Conservation (phyloP, 352 stramenopile genomes). For the Phytophthora quininea region DNA sequence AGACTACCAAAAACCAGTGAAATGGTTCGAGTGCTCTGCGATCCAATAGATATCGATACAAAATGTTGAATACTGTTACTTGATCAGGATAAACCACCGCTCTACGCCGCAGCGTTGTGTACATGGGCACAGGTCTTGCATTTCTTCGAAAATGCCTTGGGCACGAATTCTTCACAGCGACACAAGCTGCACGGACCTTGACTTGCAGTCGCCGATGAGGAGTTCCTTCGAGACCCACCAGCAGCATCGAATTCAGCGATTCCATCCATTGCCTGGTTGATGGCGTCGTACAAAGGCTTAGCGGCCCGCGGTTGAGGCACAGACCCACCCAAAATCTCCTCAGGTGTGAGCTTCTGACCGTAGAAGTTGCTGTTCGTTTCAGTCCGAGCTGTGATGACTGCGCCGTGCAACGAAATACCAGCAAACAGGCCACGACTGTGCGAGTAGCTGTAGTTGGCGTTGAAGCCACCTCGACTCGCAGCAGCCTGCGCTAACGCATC, state of each 20-base stretch:
- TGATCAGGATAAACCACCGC: constrained; percentile 17
- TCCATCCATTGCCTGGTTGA: constrained; percentile 70
- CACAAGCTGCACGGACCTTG: constrained; percentile 55
- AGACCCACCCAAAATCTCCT: constrained; percentile 73
- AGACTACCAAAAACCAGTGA: constrained; percentile 37
- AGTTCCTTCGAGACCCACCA: constrained; percentile 13
- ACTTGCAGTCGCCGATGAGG: constrained; percentile 17
- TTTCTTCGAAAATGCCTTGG: constrained; percentile 78
- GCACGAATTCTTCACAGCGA: constrained; percentile 57
- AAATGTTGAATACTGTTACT: constrained; percentile 22
- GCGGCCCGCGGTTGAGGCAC: constrained; percentile 65
- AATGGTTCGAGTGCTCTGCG: constrained; percentile 45
- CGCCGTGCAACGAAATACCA: constrained; percentile 93
- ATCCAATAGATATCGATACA: neutral
- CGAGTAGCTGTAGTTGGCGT: constrained; percentile 95
- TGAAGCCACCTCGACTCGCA: constrained; percentile 70
- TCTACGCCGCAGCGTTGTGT: constrained; percentile 41
- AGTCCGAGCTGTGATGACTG: constrained; percentile 88
- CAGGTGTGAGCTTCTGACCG: constrained; percentile 79
- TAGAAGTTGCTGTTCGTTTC: constrained; percentile 97
- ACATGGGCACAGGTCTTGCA: constrained; percentile 75
- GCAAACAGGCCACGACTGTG: constrained; percentile 93
- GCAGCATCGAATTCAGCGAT: constrained; percentile 67
- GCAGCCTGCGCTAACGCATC: constrained; percentile 83
- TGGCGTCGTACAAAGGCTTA: constrained; percentile 80